These are phyloP conservation scores for Exophiala calicioides DNA, from an alignment of 2,329 filamentous ascomycete species.

Conservation along the genomic window DNA sequence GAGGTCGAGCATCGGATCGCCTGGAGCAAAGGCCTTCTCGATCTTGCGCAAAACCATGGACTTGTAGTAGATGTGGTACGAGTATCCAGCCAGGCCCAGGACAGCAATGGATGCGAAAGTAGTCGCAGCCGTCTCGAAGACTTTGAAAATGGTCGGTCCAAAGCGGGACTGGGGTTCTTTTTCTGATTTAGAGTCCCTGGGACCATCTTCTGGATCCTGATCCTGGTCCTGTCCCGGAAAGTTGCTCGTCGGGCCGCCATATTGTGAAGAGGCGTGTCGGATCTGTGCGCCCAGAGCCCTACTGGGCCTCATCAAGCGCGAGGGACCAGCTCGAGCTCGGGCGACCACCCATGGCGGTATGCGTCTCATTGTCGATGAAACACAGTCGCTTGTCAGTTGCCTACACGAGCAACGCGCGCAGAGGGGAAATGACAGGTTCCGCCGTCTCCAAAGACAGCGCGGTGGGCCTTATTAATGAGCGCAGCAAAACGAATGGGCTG, in stretches of 20 bases:
- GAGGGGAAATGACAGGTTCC: not conserved
- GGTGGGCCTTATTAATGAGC: no score
- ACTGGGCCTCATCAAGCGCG: constrained; percentile 4
- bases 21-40: constrained; percentile 84
- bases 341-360: constrained; percentile 10
- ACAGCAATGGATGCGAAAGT: constrained; percentile 74
- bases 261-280: constrained; percentile 22
- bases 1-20: constrained; percentile 83
- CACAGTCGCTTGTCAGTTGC: constrained; percentile 6
- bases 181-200: constrained; percentile 16
- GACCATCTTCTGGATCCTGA: constrained; percentile 24
- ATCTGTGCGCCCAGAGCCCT: not conserved
- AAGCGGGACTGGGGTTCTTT: constrained; percentile 13
- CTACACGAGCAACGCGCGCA: not conserved
- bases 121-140: constrained; percentile 73
- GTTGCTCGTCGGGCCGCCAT: constrained; percentile 24
- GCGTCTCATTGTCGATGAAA: constrained; percentile 14
- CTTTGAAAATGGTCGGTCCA: constrained; percentile 54
- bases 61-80: constrained; percentile 85
- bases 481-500: not conserved
- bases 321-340: constrained; percentile 3
- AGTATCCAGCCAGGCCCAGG: constrained; percentile 71
- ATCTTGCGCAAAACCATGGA: constrained; percentile 89
- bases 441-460: no score
- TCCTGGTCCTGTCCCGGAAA: constrained; percentile 21